phyloP scores from a whole-genome alignment of 2,329 filamentous ascomycete species.

The Penicillium sp. region DNA sequence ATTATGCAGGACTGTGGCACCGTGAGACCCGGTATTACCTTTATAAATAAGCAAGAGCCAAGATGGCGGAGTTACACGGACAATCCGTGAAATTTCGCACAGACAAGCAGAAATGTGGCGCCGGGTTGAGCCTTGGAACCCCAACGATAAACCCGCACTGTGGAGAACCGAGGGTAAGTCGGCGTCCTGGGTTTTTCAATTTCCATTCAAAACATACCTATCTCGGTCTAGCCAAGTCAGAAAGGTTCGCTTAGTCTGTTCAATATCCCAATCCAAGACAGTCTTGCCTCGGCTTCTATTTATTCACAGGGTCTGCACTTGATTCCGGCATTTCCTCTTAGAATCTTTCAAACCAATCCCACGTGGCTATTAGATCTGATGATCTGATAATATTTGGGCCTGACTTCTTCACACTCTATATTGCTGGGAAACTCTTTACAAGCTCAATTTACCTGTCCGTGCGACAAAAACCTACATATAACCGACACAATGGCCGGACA shows the following conservation, averaged over 20 bases:
- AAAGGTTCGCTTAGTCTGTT: not conserved
- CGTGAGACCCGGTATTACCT: not conserved
- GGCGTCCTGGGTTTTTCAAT: not conserved
- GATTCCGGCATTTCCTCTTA: not conserved
- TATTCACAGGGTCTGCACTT: not conserved
- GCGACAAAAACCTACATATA: not conserved
- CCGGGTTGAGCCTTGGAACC: not conserved
- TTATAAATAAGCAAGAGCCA: not conserved
- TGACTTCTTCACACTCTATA: not conserved
- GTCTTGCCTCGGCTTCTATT: not conserved
- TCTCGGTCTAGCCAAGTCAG: not conserved
- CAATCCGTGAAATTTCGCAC: not conserved
- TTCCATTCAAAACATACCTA: not conserved
- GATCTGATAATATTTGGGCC: not conserved
- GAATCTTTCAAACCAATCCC: not conserved
- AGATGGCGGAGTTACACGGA: not conserved
- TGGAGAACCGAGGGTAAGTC: constrained; percentile 1
- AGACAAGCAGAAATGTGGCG: not conserved
- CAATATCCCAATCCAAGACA: not conserved
- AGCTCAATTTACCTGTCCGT: not conserved
- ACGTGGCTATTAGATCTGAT: not conserved
- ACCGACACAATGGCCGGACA: not conserved
- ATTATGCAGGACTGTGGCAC: not conserved
- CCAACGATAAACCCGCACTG: not conserved
- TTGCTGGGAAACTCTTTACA: not conserved